Conservation (phyloP, 2,329 filamentous ascomycete genomes). For the Sclerotinia sclerotiorum region DNA sequence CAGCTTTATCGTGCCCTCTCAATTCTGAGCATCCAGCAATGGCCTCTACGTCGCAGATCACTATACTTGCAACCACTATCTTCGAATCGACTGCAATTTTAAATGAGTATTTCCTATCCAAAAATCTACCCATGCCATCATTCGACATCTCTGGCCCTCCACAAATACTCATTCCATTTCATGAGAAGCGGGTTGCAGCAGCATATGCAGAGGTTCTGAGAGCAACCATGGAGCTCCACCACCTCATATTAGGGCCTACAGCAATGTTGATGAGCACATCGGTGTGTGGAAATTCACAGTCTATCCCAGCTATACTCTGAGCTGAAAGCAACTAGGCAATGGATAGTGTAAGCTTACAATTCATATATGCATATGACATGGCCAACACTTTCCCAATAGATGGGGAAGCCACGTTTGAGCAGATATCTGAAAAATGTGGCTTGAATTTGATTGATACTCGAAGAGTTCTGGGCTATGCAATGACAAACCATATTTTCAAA, state of each 20-base stretch:
- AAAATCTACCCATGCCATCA: background rate
- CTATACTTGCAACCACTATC: background rate
- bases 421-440: slow-evolving; percentile 48
- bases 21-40: background rate
- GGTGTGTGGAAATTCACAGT: background rate
- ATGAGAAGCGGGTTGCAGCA: slow-evolving; percentile 6
- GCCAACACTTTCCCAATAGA: slow-evolving; percentile 8
- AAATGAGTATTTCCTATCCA: slow-evolving; percentile 1
- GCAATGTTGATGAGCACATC: slow-evolving; percentile 10
- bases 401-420: slow-evolving; percentile 45
- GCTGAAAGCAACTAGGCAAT: background rate
- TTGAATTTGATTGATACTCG: slow-evolving; percentile 52
- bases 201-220: slow-evolving; percentile 6
- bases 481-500: slow-evolving; percentile 57
- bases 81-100: background rate
- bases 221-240: slow-evolving; percentile 15
- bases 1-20: background rate
- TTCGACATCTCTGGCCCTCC: slow-evolving; percentile 13
- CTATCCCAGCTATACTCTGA: background rate
- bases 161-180: background rate
- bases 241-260: slow-evolving; percentile 17
- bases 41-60: background rate
- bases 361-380: slow-evolving; percentile 15
- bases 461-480: slow-evolving; percentile 55
- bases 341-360: slow-evolving; percentile 12